Percentiles rank a stretch among this genome's conserved stretches.
Conservation (phyloP, 768 basidiomycete species). For the Tulasnella calospora region DNA sequence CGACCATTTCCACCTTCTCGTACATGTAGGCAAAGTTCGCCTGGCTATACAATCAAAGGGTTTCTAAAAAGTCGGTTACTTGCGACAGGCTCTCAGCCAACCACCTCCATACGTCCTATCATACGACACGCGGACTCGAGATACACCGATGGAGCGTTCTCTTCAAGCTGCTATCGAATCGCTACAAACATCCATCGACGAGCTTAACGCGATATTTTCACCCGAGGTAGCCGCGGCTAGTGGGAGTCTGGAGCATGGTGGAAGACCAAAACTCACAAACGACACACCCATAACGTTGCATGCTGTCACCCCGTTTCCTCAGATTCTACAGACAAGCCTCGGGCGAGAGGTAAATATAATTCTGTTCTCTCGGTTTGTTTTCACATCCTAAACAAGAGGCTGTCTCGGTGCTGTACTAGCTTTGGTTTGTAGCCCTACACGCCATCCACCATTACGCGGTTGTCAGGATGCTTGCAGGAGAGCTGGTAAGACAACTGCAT, state of each 20-base stretch:
- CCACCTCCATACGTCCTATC: conserved; percentile 51
- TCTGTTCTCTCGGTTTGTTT: not conserved
- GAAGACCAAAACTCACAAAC: conserved; percentile 48
- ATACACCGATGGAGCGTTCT: conserved; percentile 78
- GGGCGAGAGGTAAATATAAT: conserved; percentile 62
- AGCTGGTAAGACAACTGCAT: conserved; percentile 51
- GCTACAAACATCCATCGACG: conserved; percentile 52
- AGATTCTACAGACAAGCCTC: conserved; percentile 71
- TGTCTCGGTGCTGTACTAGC: conserved; percentile 38
- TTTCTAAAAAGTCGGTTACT: not conserved
- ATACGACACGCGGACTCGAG: conserved; percentile 70
- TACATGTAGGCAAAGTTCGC: conserved; percentile 18
- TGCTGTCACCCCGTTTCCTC: conserved; percentile 73
- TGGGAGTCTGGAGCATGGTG: conserved; percentile 32
- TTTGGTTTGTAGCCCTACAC: conserved; percentile 83
- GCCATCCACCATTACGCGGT: conserved; percentile 91
- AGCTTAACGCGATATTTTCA: conserved; percentile 40
- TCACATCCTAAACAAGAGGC: not conserved
- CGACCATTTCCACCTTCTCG: conserved; percentile 56
- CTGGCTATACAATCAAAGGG: not conserved
- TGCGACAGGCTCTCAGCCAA: conserved; percentile 45
- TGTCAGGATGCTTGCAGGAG: conserved; percentile 81
- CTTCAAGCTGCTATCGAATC: conserved; percentile 54
- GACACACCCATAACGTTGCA: conserved; percentile 64
- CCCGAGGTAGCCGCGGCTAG: not conserved